phyloP scores from a whole-genome alignment of 2,329 filamentous ascomycete species.

The Fusarium palustre region DNA sequence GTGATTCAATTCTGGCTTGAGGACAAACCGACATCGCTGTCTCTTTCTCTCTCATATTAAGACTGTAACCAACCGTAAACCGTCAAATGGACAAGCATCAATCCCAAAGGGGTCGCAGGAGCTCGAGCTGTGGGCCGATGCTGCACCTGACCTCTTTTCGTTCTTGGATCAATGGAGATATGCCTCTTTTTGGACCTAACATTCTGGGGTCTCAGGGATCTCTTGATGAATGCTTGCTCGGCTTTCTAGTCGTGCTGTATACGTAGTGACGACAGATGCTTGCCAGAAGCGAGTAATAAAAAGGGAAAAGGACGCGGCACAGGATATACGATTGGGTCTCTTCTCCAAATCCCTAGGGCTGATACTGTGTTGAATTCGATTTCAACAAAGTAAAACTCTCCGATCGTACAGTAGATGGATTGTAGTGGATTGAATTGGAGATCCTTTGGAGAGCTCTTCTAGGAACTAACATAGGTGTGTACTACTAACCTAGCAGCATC shows the following conservation, averaged over 20 bases:
- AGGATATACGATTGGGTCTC: constrained; percentile 1
- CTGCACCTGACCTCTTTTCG: constrained; percentile 45
- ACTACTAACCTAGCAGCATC: background rate
- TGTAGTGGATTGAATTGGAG: constrained; percentile 22
- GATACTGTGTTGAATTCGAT: constrained; percentile 18
- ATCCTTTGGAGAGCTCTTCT: constrained; percentile 17
- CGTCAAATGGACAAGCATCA: constrained; percentile 38
- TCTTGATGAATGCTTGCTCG: constrained; percentile 26
- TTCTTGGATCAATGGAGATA: constrained; percentile 43
- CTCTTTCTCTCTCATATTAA: constrained; percentile 9
- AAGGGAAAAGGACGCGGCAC: constrained; percentile 7
- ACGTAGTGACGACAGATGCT: constrained; percentile 33
- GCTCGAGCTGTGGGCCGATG: constrained; percentile 42
- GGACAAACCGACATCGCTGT: constrained; percentile 34
- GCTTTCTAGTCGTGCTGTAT: constrained; percentile 16
- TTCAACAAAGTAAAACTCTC: constrained; percentile 25
- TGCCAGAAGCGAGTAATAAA: background rate
- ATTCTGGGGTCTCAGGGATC: constrained; percentile 34
- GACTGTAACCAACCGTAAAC: constrained; percentile 31
- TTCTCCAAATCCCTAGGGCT: constrained; percentile 44
- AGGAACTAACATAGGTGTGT: background rate
- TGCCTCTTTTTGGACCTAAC: constrained; percentile 40
- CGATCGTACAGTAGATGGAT: background rate
- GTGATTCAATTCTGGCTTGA: constrained; percentile 37
- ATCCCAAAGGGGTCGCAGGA: constrained; percentile 43